phyloP scores from a whole-genome alignment of 768 basidiomycete species.

The Flagelloscypha sp. region DNA sequence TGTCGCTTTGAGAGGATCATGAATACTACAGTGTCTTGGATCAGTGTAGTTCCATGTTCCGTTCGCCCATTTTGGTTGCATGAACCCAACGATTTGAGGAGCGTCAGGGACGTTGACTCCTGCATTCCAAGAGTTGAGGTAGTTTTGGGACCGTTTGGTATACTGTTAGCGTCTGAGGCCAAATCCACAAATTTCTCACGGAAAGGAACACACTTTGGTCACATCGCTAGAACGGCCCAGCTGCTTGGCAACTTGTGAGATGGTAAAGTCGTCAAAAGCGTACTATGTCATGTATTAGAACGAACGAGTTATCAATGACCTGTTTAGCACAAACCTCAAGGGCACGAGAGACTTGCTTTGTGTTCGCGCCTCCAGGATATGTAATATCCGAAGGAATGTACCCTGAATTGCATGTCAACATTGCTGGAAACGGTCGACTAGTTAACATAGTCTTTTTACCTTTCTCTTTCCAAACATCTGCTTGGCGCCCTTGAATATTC shows the following conservation, averaged over 20 bases:
- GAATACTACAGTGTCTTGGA: slow-evolving; percentile 57
- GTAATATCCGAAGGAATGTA: slow-evolving; percentile 15
- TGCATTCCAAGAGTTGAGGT: slow-evolving; percentile 52
- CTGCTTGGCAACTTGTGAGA: slow-evolving; percentile 53
- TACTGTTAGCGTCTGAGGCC: no score
- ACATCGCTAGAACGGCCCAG: slow-evolving; percentile 43
- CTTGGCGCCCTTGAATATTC: slow-evolving; percentile 56
- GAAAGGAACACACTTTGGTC: slow-evolving; percentile 37
- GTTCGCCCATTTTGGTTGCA: slow-evolving; percentile 52
- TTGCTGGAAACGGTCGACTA: no score
- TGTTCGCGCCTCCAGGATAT: slow-evolving; percentile 45
- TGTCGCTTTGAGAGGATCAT: slow-evolving; percentile 48
- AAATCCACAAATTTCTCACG: no score
- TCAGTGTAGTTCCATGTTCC: slow-evolving; percentile 59
- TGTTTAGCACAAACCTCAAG: slow-evolving; percentile 29
- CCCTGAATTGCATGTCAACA: slow-evolving; percentile 5
- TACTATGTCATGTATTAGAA: slow-evolving; percentile 28
- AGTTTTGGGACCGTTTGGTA: slow-evolving; percentile 45
- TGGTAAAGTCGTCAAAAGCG: slow-evolving; percentile 55
- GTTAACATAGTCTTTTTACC: slow-evolving; percentile 22
- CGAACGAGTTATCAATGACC: background rate
- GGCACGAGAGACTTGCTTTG: slow-evolving; percentile 55
- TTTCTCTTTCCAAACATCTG: slow-evolving; percentile 45
- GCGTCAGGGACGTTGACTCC: slow-evolving; percentile 44
- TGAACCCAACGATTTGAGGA: slow-evolving; percentile 42